Evolutionary conservation across 176 grass and related monocot species (phyloP).

Genomic region (Secale cereale): DNA sequence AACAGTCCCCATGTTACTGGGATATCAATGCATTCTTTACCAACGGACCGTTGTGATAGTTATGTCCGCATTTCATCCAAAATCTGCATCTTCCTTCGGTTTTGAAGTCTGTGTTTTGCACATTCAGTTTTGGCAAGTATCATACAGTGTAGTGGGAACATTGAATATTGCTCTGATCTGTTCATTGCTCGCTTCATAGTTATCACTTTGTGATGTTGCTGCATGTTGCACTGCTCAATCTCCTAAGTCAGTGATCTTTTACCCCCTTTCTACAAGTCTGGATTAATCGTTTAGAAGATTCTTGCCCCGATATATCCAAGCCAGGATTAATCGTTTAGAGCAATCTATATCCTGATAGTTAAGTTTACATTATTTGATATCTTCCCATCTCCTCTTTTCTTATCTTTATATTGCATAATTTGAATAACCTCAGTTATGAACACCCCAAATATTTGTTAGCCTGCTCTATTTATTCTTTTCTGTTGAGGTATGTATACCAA

Average conservation of each 20-base stretch:
- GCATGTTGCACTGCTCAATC: background rate
- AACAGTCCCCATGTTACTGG: constrained; percentile 25
- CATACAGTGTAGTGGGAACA: background rate
- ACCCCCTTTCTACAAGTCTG: background rate
- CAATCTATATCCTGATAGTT: background rate
- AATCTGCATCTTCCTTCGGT: background rate
- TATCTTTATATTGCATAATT: background rate
- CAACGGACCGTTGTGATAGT: background rate
- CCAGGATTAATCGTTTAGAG: background rate
- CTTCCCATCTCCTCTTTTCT: background rate
- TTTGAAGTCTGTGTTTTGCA: background rate
- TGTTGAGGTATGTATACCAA: background rate
- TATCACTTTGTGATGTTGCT: background rate
- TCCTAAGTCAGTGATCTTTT: background rate
- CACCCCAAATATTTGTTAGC: background rate
- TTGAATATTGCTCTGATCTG: background rate
- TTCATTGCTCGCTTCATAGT: background rate
- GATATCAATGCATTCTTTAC: constrained; percentile 5
- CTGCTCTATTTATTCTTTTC: background rate
- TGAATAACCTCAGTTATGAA: background rate
- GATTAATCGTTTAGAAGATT: background rate
- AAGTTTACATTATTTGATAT: background rate
- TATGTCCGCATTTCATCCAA: background rate
- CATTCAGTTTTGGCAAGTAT: background rate
- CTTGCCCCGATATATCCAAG: background rate